phyloP scores from a whole-genome alignment of 1,139 yeast genomes.

The Debaryomyces sp. region DNA sequence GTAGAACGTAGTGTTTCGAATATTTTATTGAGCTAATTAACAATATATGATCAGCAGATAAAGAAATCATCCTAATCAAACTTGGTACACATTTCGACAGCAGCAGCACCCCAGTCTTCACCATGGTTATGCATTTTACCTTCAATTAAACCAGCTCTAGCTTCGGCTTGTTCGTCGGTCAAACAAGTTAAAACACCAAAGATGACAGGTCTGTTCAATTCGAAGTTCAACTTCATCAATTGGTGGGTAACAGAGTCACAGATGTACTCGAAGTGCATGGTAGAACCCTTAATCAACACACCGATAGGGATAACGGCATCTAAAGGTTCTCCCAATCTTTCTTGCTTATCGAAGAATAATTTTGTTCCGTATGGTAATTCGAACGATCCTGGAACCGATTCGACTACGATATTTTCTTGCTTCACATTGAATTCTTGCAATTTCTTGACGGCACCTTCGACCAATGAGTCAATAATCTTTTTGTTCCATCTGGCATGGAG shows the following conservation, averaged over 20 bases:
- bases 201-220: conserved; percentile 75
- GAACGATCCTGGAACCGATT: conserved; percentile 91
- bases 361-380: conserved; percentile 87
- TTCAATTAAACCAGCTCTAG: conserved; percentile 84
- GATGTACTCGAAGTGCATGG: conserved; percentile 98
- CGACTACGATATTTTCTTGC: conserved; percentile 74
- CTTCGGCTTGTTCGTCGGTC: conserved; percentile 91
- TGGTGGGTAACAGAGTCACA: conserved; percentile 89
- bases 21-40: background rate
- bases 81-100: conserved; percentile 90
- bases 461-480: conserved; percentile 74
- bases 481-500: conserved; percentile 96
- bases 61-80: conserved; percentile 19
- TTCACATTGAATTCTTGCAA: conserved; percentile 68
- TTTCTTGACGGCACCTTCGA: conserved; percentile 71
- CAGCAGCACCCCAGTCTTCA: conserved; percentile 98
- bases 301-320: conserved; percentile 96
- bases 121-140: conserved; percentile 92
- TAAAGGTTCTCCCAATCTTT: conserved; percentile 49
- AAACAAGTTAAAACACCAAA: conserved; percentile 93
- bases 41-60: background rate
- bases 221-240: conserved; percentile 79
- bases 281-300: conserved; percentile 90
- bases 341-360: conserved; percentile 51
- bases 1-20: background rate